phyloP scores from a whole-genome alignment of 257 asterid species.

The Euphrasia confusa region DNA sequence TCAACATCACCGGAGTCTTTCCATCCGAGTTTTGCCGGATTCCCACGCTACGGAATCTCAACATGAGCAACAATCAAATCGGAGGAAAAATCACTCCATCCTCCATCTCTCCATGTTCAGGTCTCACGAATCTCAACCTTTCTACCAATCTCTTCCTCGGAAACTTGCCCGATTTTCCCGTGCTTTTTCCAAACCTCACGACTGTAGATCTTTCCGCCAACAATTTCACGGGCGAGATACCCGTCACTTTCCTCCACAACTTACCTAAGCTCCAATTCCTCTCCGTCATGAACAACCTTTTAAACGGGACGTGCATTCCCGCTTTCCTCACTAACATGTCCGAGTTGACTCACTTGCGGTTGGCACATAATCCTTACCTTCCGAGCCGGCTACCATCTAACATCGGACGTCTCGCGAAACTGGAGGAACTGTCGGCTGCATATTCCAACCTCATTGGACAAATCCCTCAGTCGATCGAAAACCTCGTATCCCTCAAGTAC shows the following conservation, averaged over 20 bases:
- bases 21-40: not conserved
- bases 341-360: conserved; percentile 47
- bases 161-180: no score
- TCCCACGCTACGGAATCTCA: not conserved
- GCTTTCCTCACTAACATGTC: conserved; percentile 6
- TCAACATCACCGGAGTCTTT: not conserved
- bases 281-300: no score
- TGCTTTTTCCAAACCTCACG: no score
- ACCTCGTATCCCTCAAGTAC: conserved; percentile 36
- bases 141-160: not conserved
- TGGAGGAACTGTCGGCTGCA: conserved; percentile 36
- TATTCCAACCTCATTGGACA: conserved; percentile 43
- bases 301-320: no score
- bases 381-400: conserved; percentile 50
- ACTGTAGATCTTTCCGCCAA: no score
- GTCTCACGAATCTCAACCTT: no score
- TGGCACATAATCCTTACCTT: conserved; percentile 41
- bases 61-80: not conserved
- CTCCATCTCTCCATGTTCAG: no score
- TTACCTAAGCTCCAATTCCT: no score
- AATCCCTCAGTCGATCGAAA: conserved; percentile 57
- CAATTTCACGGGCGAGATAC: no score
- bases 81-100: not conserved
- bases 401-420: conserved; percentile 61
- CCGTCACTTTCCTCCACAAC: no score